Conservation (phyloP, 345 rosid genomes). For the Trapa bicornis region DNA sequence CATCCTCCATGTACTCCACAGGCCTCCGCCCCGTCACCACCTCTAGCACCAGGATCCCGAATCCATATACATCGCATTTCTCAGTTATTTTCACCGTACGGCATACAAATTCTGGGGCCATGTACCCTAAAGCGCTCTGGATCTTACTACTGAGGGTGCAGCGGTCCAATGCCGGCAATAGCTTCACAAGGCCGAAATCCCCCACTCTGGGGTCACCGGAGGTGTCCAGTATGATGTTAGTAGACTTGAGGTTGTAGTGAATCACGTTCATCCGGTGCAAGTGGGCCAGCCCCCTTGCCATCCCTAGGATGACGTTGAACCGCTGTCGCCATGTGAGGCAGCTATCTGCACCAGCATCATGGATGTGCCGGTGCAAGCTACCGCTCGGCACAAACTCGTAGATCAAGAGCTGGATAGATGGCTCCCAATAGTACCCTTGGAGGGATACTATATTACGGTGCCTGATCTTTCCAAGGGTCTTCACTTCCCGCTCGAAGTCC, state of each 20-base stretch:
- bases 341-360: slow-evolving; percentile 27
- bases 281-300: slow-evolving; percentile 78
- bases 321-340: slow-evolving; percentile 77
- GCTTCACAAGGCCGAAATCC: slow-evolving; percentile 76
- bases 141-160: slow-evolving; percentile 90
- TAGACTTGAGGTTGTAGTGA: slow-evolving; percentile 93
- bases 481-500: slow-evolving; percentile 79
- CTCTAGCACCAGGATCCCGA: slow-evolving; percentile 75
- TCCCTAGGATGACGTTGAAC: slow-evolving; percentile 68
- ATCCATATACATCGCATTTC: slow-evolving; percentile 89
- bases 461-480: slow-evolving; percentile 55
- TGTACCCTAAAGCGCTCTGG: slow-evolving; percentile 93
- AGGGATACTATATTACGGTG: slow-evolving; percentile 66
- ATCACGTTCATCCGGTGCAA: slow-evolving; percentile 58
- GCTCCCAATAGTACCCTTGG: slow-evolving; percentile 94
- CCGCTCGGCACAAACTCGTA: slow-evolving; percentile 63
- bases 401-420: slow-evolving; percentile 74
- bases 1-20: slow-evolving; percentile 92
- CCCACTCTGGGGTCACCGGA: slow-evolving; percentile 77
- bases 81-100: slow-evolving; percentile 87
- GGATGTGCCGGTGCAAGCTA: slow-evolving; percentile 71
- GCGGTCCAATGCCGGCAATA: slow-evolving; percentile 68
- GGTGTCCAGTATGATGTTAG: slow-evolving; percentile 66
- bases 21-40: slow-evolving; percentile 82
- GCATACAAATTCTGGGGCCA: slow-evolving; percentile 98